A percentile compares a stretch with the other conserved stretches of the same genome.
Evolutionary conservation across 441 rosid genomes (phyloP).

Genomic region (Syzygium malaccense): DNA sequence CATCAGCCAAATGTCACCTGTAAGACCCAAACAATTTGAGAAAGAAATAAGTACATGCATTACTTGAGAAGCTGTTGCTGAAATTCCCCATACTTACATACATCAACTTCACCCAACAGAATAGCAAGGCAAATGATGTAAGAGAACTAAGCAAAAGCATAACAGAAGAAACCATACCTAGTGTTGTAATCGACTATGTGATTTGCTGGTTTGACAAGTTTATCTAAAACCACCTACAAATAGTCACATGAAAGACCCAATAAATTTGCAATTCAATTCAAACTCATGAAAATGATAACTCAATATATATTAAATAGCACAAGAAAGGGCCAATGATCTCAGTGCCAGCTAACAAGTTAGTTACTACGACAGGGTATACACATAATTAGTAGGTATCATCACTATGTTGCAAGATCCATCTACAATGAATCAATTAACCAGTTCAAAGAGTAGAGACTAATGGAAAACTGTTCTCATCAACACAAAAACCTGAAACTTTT

Average conservation of each 20-base stretch:
- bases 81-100: neutral
- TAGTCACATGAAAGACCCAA: neutral
- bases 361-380: neutral
- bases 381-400: neutral
- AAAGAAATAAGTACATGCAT: neutral
- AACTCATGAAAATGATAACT: neutral
- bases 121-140: neutral
- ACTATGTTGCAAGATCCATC: neutral
- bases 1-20: neutral
- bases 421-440: neutral
- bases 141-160: neutral
- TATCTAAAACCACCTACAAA: conserved; percentile 76
- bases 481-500: neutral
- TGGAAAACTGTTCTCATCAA: neutral
- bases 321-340: neutral
- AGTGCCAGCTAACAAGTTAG: neutral
- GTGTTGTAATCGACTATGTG: conserved; percentile 80
- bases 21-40: too few species aligned
- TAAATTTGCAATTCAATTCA: neutral
- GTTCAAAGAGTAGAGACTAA: neutral
- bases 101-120: neutral
- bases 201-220: conserved; percentile 84
- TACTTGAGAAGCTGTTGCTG: neutral
- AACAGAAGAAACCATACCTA: conserved; percentile 33
- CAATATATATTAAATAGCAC: neutral